phyloP scores from a whole-genome alignment of 805 yeast species.

The Hanseniaspora lachancei region DNA sequence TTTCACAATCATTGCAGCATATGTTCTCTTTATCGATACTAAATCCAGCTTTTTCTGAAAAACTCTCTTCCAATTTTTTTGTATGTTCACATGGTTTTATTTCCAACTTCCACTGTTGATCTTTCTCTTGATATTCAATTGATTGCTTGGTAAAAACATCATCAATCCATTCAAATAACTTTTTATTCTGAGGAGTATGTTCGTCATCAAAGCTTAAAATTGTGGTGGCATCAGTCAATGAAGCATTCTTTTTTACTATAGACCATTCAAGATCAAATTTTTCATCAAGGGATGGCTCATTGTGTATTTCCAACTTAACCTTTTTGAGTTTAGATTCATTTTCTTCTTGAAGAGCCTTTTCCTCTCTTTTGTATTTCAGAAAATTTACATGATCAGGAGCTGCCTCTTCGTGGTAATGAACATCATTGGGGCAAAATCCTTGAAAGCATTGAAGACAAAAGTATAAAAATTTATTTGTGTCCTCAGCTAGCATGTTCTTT shows the following conservation, averaged over 20 bases:
- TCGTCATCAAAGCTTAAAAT: background rate
- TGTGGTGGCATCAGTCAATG: conserved; percentile 4
- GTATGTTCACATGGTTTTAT: conserved; percentile 71
- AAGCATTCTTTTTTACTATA: conserved; percentile 12
- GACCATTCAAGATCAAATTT: conserved; percentile 23
- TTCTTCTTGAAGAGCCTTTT: conserved; percentile 29
- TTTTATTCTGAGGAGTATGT: conserved; percentile 10
- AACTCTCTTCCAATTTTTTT: conserved; percentile 33
- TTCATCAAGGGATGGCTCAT: conserved; percentile 23
- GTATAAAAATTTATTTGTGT: conserved; percentile 35
- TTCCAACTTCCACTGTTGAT: conserved; percentile 86
- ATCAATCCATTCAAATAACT: conserved; percentile 14
- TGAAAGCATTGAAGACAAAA: conserved; percentile 65
- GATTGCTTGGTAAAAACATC: conserved; percentile 24
- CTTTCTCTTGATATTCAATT: conserved; percentile 36
- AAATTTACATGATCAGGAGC: conserved; percentile 35
- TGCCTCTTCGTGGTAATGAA: conserved; percentile 40
- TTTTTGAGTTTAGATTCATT: conserved; percentile 20
- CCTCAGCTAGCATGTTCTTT: conserved; percentile 27
- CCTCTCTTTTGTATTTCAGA: conserved; percentile 43
- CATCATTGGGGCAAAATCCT: conserved; percentile 53
- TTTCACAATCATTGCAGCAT: conserved; percentile 46
- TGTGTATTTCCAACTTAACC: conserved; percentile 24
- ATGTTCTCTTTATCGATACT: conserved; percentile 24
- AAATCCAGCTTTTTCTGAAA: background rate